Evolutionary conservation across 345 rosid genomes (phyloP), one percentile per base, ranked within the genome.

Genomic region (Pugionium cornutum): DNA sequence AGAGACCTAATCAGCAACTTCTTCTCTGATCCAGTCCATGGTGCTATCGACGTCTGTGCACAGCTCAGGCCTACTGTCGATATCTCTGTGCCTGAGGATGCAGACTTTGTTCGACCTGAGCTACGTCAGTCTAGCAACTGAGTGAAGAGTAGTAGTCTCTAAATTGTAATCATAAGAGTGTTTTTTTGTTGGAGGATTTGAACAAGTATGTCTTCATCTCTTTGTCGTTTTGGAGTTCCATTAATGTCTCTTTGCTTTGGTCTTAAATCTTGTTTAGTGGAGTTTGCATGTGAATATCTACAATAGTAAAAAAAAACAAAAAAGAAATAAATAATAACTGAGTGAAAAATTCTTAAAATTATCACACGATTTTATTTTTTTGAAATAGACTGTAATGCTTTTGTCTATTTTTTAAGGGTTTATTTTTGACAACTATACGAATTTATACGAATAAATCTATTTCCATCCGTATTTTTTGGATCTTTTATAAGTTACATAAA

Each of bases 21-120:
- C 81, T 50, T 83, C 31, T 84, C 91, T 0, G 97, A 91, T 43
- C 89, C 91, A 1, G 89, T 91, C 11, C 97, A 91, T 29, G 91
- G 88, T 61, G 97, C 89, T 35, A 76, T 86, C 6, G 78, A 83
- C 53, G 96, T 88, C 35, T 90, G 92, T 4, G 90, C 97, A 10
- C 84, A 77, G 54, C 61, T 90, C 80, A 86, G 97, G 68, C 95
- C 95, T 3, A 83, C 92, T 0, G 89, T 88, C 0, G 95, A 90
- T 78, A 90, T 90, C 52, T 88, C 97, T 0, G 90, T 88, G 47
- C 77, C 97, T 9, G 33, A 86, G 2, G 84, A 90, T 77, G 97
- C 97, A 0, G 92, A 90, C 67, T 90, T 90, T 30, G 97, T 90
- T 34, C 95, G 95, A 6, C 95, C 95, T 1, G 97, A 88, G 82